Base-by-base conservation (phyloP, 345 rosid species). In the Moricandia arvensis region DNA sequence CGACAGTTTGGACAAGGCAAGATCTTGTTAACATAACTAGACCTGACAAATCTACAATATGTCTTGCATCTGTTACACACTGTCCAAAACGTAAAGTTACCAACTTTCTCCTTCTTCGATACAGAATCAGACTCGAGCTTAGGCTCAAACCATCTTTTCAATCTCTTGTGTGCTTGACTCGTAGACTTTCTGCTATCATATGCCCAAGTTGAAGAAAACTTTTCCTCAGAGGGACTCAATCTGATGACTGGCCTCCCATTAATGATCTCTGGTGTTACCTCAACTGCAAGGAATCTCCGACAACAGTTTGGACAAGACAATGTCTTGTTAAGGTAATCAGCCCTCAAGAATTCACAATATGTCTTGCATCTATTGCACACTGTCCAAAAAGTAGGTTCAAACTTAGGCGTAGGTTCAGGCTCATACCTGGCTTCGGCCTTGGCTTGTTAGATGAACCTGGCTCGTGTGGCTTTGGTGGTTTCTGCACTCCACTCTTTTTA, bases 291-390 rank as follows among this genome's bases (percentile, higher is more conserved):
- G 63, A 89, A 91, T 34, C 87, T 83, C 82, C 82, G 67, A n/a
- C 72, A 66, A 8, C 98, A 90, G 54, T 82, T 87, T 4, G 91
- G 91, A 77, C 96, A 93, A 26, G 81, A 73, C 69, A 88, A 86
- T 37, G 84, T 89, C 63, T 83, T 84, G 80, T 90, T 87, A 41
- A 93, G 81, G 73, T 89, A 87, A 45, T 4, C 4, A 51, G 83
- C 30, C 78, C 86, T 88, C 74, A 83, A 76, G 77, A 83, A 89
- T 38, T 90, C 87, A 64, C 80, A 90, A 55, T 86, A 88, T 10
- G 89, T 88, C 80, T 76, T 87, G 86, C 96, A 93, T 45, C 71
- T 75, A 34, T 80, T 85, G 79, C 98, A 93, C 34, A 85, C 58
- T 59, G 98, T 93, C 96, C 93, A 86, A 73, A 90, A 90, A 15